Base-by-base conservation (phyloP, 495 filamentous ascomycete species). In the Xylaria venustula region DNA sequence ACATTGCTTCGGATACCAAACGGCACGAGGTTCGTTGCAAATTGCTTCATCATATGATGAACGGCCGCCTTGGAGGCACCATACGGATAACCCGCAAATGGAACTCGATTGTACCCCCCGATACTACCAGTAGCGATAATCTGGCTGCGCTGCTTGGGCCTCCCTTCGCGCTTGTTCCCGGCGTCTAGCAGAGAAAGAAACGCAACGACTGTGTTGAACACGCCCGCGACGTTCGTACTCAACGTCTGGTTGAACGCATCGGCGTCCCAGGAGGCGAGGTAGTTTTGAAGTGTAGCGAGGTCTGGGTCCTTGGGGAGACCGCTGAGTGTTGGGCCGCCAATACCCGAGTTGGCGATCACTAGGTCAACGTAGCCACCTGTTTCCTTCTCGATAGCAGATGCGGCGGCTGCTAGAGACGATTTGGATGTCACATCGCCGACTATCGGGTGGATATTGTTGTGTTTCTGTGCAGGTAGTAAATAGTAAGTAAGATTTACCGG, bases 291-390 rank as follows among this genome's bases (percentile, higher is more conserved):
- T 0, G 75, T 67, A 2, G 67, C 53, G 52, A 79, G 72, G 15
- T 78, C 66, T 0, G 80, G 72, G 22, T 76, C 71, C 5, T 67
- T 58, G 5, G 74, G 67, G 8, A 64, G 26, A 3, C n/a, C 53
- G 14, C n/a, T 8, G 14, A 72, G 69, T 0, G 54, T 53, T 2
- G 83, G 79, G 26, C 84, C 85, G n/a, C 74, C 36, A 15, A 78
- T 77, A 3, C 86, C 86, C 8, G 82, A 78, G 67, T 87, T 88
- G 14, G 83, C 81, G 46, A 87, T 71, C 0, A 88, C 71, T 47
- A 88, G 66, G 57, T 87, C 82, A 51, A 87, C 77, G 54, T 81
- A 82, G 32, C 72, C 79, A 36, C 71, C 79, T 7, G 73, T 76
- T 45, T 84, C 79, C 1, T 73, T 67, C 7, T 73, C 71, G 57